Evolutionary conservation across 345 rosid species (phyloP).

Genomic region (Boechera divaricarpa): DNA sequence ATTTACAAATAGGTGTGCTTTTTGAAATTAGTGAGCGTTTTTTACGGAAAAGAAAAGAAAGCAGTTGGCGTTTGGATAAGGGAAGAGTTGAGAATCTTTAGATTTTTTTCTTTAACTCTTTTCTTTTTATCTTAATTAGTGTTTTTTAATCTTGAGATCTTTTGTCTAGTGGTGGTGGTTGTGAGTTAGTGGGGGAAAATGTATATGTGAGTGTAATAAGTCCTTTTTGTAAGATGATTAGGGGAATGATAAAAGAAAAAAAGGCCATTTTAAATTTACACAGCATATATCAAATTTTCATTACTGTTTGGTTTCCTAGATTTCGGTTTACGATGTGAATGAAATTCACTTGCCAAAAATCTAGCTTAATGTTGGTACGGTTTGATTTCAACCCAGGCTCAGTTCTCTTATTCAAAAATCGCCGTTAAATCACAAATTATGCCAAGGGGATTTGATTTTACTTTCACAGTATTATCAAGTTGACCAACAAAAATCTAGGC

Average conservation of each 20-base stretch:
- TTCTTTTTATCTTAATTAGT: background rate
- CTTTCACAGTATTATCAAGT: too few relatives aligned
- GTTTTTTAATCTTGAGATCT: background rate
- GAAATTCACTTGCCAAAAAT: too few relatives aligned
- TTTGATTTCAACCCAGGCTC: too few relatives aligned
- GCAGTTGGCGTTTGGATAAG: constrained; percentile 39
- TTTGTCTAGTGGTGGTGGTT: constrained; percentile 25
- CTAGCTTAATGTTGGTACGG: too few relatives aligned
- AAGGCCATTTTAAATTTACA: background rate
- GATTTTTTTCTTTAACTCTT: background rate
- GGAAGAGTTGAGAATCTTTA: constrained; percentile 16
- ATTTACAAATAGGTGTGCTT: constrained; percentile 1
- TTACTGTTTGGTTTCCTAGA: background rate
- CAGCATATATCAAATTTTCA: background rate
- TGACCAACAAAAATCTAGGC: too few relatives aligned
- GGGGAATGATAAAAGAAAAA: background rate
- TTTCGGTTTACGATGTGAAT: background rate
- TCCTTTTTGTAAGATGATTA: background rate
- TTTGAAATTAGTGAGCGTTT: constrained; percentile 28
- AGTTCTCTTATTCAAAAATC: too few relatives aligned
- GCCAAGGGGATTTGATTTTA: too few relatives aligned
- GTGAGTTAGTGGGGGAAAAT: constrained; percentile 7
- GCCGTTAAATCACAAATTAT: too few relatives aligned
- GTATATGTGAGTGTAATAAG: constrained; percentile 22
- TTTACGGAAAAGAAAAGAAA: constrained; percentile 26